Conservation (phyloP, 2,329 filamentous ascomycete genomes). For the Fonsecaea pugnacius region DNA sequence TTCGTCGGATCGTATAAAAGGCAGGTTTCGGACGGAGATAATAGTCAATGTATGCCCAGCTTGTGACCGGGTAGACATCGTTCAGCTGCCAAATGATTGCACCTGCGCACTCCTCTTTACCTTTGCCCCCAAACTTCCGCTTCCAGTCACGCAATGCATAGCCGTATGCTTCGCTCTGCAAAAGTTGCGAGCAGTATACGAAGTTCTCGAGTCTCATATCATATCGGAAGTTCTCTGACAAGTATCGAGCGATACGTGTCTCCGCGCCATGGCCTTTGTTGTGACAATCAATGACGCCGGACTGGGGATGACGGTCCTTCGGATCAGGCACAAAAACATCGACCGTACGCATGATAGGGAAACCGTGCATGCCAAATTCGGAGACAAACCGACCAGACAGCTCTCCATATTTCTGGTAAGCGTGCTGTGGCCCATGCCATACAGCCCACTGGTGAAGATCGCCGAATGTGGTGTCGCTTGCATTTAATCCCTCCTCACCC, state of each 20-base stretch:
- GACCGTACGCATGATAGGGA: constrained; percentile 81
- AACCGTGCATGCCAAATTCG: constrained; percentile 94
- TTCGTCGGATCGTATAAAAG: constrained; percentile 63
- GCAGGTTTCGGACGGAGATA: constrained; percentile 64
- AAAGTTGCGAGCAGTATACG: constrained; percentile 68
- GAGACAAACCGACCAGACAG: constrained; percentile 88
- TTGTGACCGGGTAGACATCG: constrained; percentile 62
- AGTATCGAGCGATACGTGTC: constrained; percentile 79
- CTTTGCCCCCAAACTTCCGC: constrained; percentile 51
- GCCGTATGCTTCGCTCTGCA: constrained; percentile 64
- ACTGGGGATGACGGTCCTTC: constrained; percentile 78
- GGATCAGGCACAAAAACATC: constrained; percentile 70
- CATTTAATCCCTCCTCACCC: constrained; percentile 76
- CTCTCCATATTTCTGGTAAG: constrained; percentile 86
- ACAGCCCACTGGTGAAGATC: constrained; percentile 93
- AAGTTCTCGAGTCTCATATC: constrained; percentile 66
- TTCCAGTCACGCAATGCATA: constrained; percentile 62
- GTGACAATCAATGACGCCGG: constrained; percentile 86
- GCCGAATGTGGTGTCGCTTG: constrained; percentile 75
- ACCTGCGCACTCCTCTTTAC: constrained; percentile 49
- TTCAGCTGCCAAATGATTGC: constrained; percentile 55
- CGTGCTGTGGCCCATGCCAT: constrained; percentile 63
- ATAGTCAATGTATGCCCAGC: constrained; percentile 67
- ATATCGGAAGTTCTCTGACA: constrained; percentile 78
- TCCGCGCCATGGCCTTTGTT: constrained; percentile 93